Evolutionary conservation across 306 rosid genomes (phyloP), one percentile per base, ranked within the genome.

Genomic region (Castanea crenata): DNA sequence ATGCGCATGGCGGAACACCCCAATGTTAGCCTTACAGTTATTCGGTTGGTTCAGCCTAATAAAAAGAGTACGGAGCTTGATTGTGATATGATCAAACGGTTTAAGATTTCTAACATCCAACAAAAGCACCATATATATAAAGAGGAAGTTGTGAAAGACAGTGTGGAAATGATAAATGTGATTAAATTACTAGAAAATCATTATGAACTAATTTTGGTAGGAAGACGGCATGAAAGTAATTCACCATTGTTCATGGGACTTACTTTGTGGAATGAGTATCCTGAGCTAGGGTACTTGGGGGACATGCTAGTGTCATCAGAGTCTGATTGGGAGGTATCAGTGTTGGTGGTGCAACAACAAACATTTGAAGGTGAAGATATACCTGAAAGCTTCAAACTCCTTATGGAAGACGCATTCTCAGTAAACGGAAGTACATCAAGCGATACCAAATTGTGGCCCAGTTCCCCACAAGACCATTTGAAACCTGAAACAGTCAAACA

Each of bases 281-380:
- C 92, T 1, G 97, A 92, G 75, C 88, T 90, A 5, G 97, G 94
- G 1, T 46, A 65, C 61, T 34, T 92, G 0, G 94, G 88, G 16
- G 93, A 90, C 76, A 81, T 90, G 88, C 38, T 89, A 9, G 86
- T 81, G 0, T 83, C 92, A 29, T 78, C 86, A 0, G 86, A 87
- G 65, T 82, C 84, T 2, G 56, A 69, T 2, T 75, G 71, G 34
- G 76, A 79, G 31, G 81, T 74, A 0, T 83, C 93, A 2, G 85
- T 92, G 55, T 63, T 90, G 81, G 93, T 89, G 61, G 82, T 92
- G 76, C 94, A 92, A 25, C 94, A 90, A 55, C 97, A 86, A 21
- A 56, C 75, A 3, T 44, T 64, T 67, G 83, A 35, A 70, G 35
- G 54, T 6, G 11, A 46, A 3, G 75, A 64, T 1, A 1, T 32